phyloP scores from a whole-genome alignment of 2,329 filamentous ascomycete genomes.

The Tolypocladium sp. region DNA sequence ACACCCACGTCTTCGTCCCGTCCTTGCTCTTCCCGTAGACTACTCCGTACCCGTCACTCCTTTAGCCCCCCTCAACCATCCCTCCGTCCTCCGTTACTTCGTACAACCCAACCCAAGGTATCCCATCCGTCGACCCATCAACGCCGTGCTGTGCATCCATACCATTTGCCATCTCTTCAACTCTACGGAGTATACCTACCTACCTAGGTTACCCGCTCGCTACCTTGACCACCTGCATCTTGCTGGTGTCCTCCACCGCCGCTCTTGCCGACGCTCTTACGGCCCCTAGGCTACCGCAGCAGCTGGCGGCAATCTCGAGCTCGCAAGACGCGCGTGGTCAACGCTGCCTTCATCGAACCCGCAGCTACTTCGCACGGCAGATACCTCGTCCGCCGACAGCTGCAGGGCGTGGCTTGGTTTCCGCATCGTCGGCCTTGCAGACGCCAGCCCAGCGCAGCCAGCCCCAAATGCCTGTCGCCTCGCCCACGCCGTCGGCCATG shows the following conservation, averaged over 20 bases:
- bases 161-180: neutral
- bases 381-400: neutral
- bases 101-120: neutral
- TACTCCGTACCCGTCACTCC: too few relatives aligned
- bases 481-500: slow-evolving; percentile 24
- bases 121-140: neutral
- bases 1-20: neutral
- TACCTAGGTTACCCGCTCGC: neutral
- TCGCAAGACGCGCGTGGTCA: neutral
- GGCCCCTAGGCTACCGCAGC: neutral
- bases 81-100: neutral
- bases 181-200: neutral
- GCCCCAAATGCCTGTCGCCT: slow-evolving; percentile 30
- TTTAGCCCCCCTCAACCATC: neutral
- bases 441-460: slow-evolving; percentile 14
- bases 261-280: too few relatives aligned
- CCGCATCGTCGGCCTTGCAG: neutral
- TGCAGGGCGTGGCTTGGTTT: neutral
- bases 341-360: neutral
- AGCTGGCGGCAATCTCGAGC: neutral
- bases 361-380: neutral
- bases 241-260: neutral
- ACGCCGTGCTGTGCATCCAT: neutral
- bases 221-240: neutral
- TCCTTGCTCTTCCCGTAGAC: neutral